These are phyloP conservation scores for Botrytis medusae DNA, from an alignment of 2,329 filamentous ascomycete species.

Conservation along the genomic window DNA sequence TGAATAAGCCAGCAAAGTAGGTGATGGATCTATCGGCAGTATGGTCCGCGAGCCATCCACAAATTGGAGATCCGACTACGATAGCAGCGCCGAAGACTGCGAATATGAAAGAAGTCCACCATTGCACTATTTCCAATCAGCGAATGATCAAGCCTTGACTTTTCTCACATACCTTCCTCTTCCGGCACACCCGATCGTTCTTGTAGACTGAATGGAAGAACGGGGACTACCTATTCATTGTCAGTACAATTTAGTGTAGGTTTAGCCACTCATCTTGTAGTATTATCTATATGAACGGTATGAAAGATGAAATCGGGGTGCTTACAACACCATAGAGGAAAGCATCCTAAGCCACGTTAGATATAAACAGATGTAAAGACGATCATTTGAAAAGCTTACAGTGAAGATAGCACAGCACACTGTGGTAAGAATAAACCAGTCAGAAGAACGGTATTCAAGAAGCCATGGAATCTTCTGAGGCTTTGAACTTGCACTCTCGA, in stretches of 20 bases:
- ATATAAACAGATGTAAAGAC: neutral
- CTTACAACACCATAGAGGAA: conserved; percentile 54
- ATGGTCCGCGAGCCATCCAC: conserved; percentile 50
- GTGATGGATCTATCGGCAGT: conserved; percentile 60
- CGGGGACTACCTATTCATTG: conserved; percentile 57
- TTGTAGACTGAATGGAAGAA: conserved; percentile 65
- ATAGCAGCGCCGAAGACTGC: conserved; percentile 24
- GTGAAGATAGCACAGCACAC: conserved; percentile 24
- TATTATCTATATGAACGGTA: neutral
- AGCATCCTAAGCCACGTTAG: conserved; percentile 47
- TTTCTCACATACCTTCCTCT: conserved; percentile 34
- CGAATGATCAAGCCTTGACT: neutral
- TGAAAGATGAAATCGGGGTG: neutral
- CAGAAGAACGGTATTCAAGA: conserved; percentile 29
- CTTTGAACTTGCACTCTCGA: conserved; percentile 6
- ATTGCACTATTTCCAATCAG: conserved; percentile 21
- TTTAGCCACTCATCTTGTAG: neutral
- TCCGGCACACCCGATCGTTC: conserved; percentile 52
- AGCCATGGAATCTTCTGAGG: conserved; percentile 16
- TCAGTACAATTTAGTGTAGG: neutral
- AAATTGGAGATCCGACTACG: conserved; percentile 18
- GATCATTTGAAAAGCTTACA: conserved; percentile 7
- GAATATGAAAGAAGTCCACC: conserved; percentile 23
- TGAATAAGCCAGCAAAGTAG: conserved; percentile 57
- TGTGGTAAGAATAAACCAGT: conserved; percentile 24